Percentiles rank a stretch among this genome's conserved stretches.
phyloP scores from a whole-genome alignment of 768 basidiomycete genomes.

The Termitomyces sp. region DNA sequence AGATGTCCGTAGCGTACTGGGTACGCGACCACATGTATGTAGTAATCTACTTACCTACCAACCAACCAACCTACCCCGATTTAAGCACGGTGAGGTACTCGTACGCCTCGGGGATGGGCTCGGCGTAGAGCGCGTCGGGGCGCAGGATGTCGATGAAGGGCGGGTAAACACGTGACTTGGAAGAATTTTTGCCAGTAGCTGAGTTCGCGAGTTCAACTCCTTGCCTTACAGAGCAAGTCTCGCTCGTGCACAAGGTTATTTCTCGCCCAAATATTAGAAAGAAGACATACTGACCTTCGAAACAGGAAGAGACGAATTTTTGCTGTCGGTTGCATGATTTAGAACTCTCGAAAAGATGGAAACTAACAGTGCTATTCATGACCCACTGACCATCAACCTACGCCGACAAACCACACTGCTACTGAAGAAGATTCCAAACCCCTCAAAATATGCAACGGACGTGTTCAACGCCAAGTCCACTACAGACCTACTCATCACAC shows the following conservation, averaged over 20 bases:
- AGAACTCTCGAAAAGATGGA: constrained; percentile 13
- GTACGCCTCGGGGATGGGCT: no score
- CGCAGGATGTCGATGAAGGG: no score
- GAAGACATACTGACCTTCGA: not conserved
- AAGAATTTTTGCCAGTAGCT: not conserved
- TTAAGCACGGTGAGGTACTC: no score
- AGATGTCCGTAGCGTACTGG: no score
- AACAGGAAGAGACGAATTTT: not conserved
- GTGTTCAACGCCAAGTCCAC: constrained; percentile 38
- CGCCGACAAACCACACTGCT: constrained; percentile 48
- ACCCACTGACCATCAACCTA: constrained; percentile 62
- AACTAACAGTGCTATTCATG: constrained; percentile 31
- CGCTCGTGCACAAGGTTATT: not conserved
- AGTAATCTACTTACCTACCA: no score
- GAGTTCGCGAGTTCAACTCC: not conserved
- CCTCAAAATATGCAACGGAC: constrained; percentile 33
- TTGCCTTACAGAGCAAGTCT: not conserved
- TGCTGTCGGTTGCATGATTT: not conserved
- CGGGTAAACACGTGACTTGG: not conserved
- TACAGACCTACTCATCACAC: constrained; percentile 40
- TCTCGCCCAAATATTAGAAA: no score
- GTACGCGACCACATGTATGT: no score
- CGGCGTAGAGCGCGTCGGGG: no score
- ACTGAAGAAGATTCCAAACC: constrained; percentile 38
- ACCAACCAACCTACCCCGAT: no score